A percentile compares a stretch with the other conserved stretches of the same genome.
Evolutionary conservation across 208 protist genomes (phyloP).

Genomic region (Wallacemonas sp.): DNA sequence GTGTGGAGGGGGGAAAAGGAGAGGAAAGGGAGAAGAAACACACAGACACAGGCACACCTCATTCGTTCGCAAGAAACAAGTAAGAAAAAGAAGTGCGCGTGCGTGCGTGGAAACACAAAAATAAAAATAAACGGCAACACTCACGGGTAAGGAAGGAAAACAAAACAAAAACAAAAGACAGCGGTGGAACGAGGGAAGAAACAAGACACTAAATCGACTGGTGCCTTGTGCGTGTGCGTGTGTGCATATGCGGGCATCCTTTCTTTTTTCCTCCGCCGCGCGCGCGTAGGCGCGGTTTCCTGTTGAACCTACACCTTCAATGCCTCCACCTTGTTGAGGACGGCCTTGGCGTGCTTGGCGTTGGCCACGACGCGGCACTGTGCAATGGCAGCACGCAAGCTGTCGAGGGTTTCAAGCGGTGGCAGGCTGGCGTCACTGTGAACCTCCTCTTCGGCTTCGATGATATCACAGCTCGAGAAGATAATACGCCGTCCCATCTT

Average conservation of each 20-base stretch:
- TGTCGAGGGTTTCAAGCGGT: slow-evolving; percentile 8
- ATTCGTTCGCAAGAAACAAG: not conserved
- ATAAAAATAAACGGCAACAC: not conserved
- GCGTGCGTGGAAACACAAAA: slow-evolving; percentile 16
- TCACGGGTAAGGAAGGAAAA: not conserved
- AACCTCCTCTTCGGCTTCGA: slow-evolving; percentile 17
- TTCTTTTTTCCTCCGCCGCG: not conserved
- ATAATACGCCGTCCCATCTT: slow-evolving; percentile 50
- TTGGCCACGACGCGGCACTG: slow-evolving; percentile 28
- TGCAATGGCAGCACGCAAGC: slow-evolving; percentile 21
- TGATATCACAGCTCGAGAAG: slow-evolving; percentile 41
- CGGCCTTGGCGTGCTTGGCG: slow-evolving; percentile 51
- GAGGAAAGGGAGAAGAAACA: slow-evolving; percentile 9
- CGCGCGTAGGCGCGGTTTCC: not conserved
- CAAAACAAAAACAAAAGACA: slow-evolving; percentile 4
- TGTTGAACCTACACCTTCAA: not conserved
- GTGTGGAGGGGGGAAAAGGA: not conserved
- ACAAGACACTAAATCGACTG: too few relatives aligned
- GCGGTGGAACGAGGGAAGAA: too few relatives aligned
- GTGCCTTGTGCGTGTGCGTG: too few relatives aligned
- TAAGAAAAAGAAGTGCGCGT: not conserved
- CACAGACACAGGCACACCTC: slow-evolving; percentile 4
- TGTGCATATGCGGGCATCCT: too few relatives aligned
- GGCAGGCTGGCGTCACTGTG: not conserved
- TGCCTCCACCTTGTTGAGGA: slow-evolving; percentile 14